Conservation (phyloP, 306 rosid genomes). For the Cicer chorassanicum region DNA sequence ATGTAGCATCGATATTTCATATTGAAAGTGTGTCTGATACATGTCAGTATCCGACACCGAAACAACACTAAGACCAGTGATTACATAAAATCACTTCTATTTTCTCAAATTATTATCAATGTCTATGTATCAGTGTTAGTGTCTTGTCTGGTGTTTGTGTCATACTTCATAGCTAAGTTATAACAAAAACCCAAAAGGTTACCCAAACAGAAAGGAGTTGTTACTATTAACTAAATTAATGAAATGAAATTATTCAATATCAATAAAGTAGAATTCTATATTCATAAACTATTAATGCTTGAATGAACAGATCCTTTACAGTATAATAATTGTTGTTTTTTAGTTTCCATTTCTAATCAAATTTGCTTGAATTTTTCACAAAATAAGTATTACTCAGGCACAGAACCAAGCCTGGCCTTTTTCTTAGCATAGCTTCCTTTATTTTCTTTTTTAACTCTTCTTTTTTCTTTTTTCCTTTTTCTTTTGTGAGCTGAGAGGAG, state of each 20-base stretch:
- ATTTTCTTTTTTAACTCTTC: background rate
- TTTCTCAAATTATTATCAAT: no score
- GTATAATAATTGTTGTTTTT: conserved; percentile 24
- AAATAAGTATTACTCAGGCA: conserved; percentile 23
- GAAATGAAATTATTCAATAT: conserved; percentile 16
- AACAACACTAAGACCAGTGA: no score
- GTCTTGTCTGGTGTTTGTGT: no score
- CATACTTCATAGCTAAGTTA: background rate
- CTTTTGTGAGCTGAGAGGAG: conserved; percentile 39
- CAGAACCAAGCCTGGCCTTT: conserved; percentile 39
- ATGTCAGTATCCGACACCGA: no score
- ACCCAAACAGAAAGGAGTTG: conserved; percentile 23
- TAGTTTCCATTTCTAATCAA: conserved; percentile 21
- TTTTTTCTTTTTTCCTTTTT: conserved; percentile 26
- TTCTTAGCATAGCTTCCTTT: conserved; percentile 39
- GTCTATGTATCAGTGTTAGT: no score
- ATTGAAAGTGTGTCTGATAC: no score
- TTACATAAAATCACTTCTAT: no score
- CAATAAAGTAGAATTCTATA: conserved; percentile 25
- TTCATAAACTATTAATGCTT: conserved; percentile 19
- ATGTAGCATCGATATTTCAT: no score
- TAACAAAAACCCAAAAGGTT: conserved; percentile 4
- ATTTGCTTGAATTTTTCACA: conserved; percentile 38
- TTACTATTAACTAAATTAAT: background rate
- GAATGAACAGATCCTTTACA: conserved; percentile 2